phyloP scores from a whole-genome alignment of 2,329 filamentous ascomycete species.

The Arthrobotrys musiformis region DNA sequence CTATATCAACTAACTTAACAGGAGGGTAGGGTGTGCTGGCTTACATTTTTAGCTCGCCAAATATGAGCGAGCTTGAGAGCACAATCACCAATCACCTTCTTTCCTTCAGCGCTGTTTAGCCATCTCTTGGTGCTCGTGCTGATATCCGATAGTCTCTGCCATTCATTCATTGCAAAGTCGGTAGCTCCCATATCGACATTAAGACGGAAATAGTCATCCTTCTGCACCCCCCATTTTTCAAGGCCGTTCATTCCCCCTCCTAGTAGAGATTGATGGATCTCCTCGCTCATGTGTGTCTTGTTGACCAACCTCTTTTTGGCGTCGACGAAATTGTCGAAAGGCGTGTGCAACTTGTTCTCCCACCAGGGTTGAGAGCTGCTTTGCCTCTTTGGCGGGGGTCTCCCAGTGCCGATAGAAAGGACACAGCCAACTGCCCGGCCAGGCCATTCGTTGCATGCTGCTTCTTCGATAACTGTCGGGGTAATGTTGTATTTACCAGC shows the following conservation, averaged over 20 bases:
- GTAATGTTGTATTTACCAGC: constrained; percentile 91
- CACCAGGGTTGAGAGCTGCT: constrained; percentile 86
- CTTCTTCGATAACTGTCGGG: constrained; percentile 86
- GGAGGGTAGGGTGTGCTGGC: not conserved
- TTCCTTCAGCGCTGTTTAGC: constrained; percentile 68
- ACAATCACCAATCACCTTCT: constrained; percentile 43
- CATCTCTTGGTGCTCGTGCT: constrained; percentile 91
- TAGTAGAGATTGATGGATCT: constrained; percentile 74
- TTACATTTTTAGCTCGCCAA: constrained; percentile 51
- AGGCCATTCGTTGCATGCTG: constrained; percentile 82
- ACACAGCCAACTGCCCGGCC: constrained; percentile 91
- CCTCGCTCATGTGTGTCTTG: constrained; percentile 95
- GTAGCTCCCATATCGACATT: constrained; percentile 97
- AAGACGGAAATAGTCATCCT: constrained; percentile 92
- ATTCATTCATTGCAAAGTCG: constrained; percentile 99
- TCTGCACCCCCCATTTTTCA: constrained; percentile 77
- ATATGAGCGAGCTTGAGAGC: constrained; percentile 49
- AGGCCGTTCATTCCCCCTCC: constrained; percentile 37
- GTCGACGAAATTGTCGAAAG: constrained; percentile 87
- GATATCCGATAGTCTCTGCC: constrained; percentile 92
- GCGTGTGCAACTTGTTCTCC: constrained; percentile 74
- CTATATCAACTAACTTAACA: not conserved
- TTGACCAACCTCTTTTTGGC: constrained; percentile 82
- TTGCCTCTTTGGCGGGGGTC: constrained; percentile 70
- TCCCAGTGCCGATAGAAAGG: constrained; percentile 91